Evolutionary conservation across 768 basidiomycete species (phyloP).

Genomic region (Tephrocybe sp.): DNA sequence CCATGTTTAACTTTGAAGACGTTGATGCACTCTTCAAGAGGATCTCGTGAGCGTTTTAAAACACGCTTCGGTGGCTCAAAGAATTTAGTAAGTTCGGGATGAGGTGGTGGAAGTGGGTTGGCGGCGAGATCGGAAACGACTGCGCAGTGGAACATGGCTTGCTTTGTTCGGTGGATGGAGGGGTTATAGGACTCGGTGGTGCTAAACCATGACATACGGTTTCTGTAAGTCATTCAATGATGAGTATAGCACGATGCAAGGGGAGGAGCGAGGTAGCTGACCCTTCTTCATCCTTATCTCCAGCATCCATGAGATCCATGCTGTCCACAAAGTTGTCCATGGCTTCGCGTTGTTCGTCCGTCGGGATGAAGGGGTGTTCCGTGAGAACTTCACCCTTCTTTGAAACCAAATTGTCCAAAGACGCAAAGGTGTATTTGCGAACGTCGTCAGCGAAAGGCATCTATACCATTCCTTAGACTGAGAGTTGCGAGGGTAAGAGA

Average conservation of each 20-base stretch:
- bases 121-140: constrained; percentile 69
- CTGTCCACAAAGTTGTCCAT: constrained; percentile 89
- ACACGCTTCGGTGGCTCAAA: constrained; percentile 74
- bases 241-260: neutral
- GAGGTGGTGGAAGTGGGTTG: constrained; percentile 80
- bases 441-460: constrained; percentile 96
- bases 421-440: constrained; percentile 82
- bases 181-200: constrained; percentile 81
- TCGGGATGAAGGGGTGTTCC: constrained; percentile 83
- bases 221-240: constrained; percentile 34
- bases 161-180: constrained; percentile 85
- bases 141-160: constrained; percentile 89
- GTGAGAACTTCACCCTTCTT: constrained; percentile 71
- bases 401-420: constrained; percentile 68
- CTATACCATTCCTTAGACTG: constrained; percentile 36
- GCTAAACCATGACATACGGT: constrained; percentile 72
- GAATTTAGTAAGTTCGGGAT: constrained; percentile 81
- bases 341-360: constrained; percentile 66
- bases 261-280: constrained; percentile 24
- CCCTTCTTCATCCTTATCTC: constrained; percentile 77
- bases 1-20: constrained; percentile 81
- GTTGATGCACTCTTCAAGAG: constrained; percentile 59
- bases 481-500: neutral
- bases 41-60: constrained; percentile 53
- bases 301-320: constrained; percentile 82